Evolutionary conservation across 116 monocot species (phyloP), one percentile per base, ranked within the genome.

Genomic region (Dioscorea cayenensis): DNA sequence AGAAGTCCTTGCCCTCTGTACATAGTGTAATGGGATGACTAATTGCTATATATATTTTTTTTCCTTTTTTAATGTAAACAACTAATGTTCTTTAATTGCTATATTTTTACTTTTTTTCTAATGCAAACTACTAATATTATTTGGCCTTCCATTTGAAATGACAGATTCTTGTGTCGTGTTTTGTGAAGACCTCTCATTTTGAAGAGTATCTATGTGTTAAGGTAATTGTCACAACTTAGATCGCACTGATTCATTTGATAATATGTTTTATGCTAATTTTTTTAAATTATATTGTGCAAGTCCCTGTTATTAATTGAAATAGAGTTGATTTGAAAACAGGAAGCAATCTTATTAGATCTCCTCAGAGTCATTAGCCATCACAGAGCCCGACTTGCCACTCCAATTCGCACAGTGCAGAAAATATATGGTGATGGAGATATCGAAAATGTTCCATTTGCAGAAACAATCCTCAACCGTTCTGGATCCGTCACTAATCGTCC

Each of bases 111-210:
- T 12, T 43, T 10, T 32, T 32, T 2, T 4, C 3, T 32, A 32
- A 32, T 32, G 32, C 3, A 32, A 32, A 32, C 32, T 1, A 43
- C 43, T 43, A 43, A 43, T 10, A 11, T n/a, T 67, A 27, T 81
- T 29, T 3, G 3, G 65, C 4, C 37, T 68, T 29, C 25, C 28
- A 60, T 2, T 19, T 64, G 66, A 32, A 68, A 17, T 60, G 77
- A 32, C 84, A 96, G 96, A 96, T 96, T 81, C 84, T 90, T 6
- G 59, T 96, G 71, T 96, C 96, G 50, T 96, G 96, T 71, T 96
- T 96, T 78, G 96, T 90, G 65, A 96, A 92, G 79, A 96, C 96
- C 1, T 84, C 92, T 71, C 92, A 80, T 79, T 84, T 84, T 83
- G 96, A 96, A 79, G 96, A 96, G 70, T 96, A 86, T 60, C 80